Conservation (phyloP, 192 early-diverging fungal species). For the Spinellus fusiger region DNA sequence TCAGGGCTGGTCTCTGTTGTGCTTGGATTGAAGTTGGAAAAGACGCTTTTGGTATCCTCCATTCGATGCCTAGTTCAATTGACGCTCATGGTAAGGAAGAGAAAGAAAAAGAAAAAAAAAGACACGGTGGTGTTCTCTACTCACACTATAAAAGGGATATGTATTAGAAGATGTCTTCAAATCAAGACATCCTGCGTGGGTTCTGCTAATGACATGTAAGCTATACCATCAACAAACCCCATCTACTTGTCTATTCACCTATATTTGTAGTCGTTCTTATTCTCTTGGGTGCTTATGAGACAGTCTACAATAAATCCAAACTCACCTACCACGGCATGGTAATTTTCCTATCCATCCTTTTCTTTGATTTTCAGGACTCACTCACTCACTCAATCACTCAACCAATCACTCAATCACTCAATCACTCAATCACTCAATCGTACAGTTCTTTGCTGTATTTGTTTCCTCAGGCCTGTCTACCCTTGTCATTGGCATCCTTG, state of each 20-base stretch:
- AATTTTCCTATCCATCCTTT: background rate
- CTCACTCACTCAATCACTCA: background rate
- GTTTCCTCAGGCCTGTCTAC: slow-evolving; percentile 45
- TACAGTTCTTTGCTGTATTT: slow-evolving; percentile 44
- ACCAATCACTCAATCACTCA: background rate
- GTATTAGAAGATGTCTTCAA: slow-evolving; percentile 68
- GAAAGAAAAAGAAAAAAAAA: background rate
- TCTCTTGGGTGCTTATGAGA: slow-evolving; percentile 60
- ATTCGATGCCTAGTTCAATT: slow-evolving; percentile 74
- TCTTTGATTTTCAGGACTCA: background rate
- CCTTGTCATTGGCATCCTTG: slow-evolving; percentile 49
- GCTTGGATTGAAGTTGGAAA: slow-evolving; percentile 64
- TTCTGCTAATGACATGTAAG: slow-evolving; percentile 58
- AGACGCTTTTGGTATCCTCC: slow-evolving; percentile 59
- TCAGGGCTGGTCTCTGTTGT: slow-evolving; percentile 18
- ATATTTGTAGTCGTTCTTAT: slow-evolving; percentile 44
- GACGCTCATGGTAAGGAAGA: slow-evolving; percentile 54
- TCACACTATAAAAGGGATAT: slow-evolving; percentile 39
- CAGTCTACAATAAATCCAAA: slow-evolving; percentile 67
- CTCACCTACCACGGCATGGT: slow-evolving; percentile 75
- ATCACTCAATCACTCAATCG: background rate
- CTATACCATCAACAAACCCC: no score
- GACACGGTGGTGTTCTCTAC: background rate
- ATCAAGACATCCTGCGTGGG: slow-evolving; percentile 53
- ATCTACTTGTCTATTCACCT: background rate